These are phyloP conservation scores for Yarrowia sp. DNA, from an alignment of 805 yeast species.

Conservation along the genomic window DNA sequence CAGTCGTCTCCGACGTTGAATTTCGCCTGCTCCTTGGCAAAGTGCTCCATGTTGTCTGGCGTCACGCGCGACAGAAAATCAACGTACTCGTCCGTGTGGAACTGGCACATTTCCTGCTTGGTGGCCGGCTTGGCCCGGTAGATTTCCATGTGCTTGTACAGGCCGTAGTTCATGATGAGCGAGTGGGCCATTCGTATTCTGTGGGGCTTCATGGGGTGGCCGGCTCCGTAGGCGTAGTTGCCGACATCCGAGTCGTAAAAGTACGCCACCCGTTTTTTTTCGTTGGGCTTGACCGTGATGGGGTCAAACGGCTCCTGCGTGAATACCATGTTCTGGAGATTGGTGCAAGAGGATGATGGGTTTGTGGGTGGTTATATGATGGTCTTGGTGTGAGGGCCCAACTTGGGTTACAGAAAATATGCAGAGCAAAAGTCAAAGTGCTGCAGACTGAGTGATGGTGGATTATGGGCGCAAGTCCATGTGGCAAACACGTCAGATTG, in stretches of 20 bases:
- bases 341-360: not conserved
- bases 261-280: conserved; percentile 25
- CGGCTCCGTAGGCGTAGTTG: conserved; percentile 96
- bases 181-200: conserved; percentile 98
- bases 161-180: conserved; percentile 92
- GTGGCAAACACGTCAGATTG: not conserved
- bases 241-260: conserved; percentile 69
- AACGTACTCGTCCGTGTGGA: conserved; percentile 95
- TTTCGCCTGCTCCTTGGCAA: conserved; percentile 81
- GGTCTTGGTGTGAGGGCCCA: not conserved
- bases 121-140: conserved; percentile 97
- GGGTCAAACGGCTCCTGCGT: conserved; percentile 25
- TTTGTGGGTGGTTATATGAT: not conserved
- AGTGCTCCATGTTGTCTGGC: conserved; percentile 85
- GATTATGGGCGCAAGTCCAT: not conserved
- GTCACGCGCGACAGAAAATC: conserved; percentile 87
- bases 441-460: not conserved
- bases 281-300: conserved; percentile 26
- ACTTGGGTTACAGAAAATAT: conserved; percentile 16
- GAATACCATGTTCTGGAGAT: conserved; percentile 15
- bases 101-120: conserved; percentile 95
- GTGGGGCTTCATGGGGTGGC: conserved; percentile 99
- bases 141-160: conserved; percentile 95
- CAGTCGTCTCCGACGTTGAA: conserved; percentile 97
- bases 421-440: not conserved